phyloP scores from a whole-genome alignment of 306 rosid species.

The Macrotyloma uniflorum region DNA sequence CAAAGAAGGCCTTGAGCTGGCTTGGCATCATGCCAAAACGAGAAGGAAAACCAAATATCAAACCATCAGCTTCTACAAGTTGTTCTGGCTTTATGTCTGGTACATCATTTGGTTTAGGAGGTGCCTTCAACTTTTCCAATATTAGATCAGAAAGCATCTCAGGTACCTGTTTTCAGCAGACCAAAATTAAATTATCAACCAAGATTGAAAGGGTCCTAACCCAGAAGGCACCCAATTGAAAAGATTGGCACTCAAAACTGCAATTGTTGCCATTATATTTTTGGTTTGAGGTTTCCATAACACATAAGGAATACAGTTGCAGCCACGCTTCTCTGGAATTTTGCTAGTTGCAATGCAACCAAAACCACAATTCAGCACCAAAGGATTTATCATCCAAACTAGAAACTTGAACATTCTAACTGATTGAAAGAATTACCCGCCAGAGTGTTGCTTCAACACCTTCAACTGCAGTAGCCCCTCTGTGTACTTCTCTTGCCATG shows the following conservation, averaged over 20 bases:
- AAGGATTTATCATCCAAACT: not conserved
- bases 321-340: not conserved
- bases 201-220: constrained; percentile 1
- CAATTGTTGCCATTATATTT: not conserved
- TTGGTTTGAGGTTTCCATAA: not conserved
- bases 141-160: constrained; percentile 70
- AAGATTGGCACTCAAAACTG: not conserved
- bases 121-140: constrained; percentile 80
- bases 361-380: not conserved
- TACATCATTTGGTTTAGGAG: constrained; percentile 70
- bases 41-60: constrained; percentile 90
- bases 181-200: constrained; percentile 30
- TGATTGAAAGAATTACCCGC: constrained; percentile 55
- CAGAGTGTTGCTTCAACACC: constrained; percentile 92
- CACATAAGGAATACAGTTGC: not conserved
- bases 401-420: constrained; percentile 25
- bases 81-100: constrained; percentile 82
- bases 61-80: constrained; percentile 83
- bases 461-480: constrained; percentile 79
- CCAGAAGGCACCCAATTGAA: not conserved
- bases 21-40: constrained; percentile 96
- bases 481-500: constrained; percentile 82
- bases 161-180: constrained; percentile 65
- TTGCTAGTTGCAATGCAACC: not conserved
- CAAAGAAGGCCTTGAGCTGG: constrained; percentile 87